Percentiles rank a stretch among this genome's conserved stretches.
phyloP scores from a whole-genome alignment of 345 rosid genomes.

The Stellera chamaejasme region DNA sequence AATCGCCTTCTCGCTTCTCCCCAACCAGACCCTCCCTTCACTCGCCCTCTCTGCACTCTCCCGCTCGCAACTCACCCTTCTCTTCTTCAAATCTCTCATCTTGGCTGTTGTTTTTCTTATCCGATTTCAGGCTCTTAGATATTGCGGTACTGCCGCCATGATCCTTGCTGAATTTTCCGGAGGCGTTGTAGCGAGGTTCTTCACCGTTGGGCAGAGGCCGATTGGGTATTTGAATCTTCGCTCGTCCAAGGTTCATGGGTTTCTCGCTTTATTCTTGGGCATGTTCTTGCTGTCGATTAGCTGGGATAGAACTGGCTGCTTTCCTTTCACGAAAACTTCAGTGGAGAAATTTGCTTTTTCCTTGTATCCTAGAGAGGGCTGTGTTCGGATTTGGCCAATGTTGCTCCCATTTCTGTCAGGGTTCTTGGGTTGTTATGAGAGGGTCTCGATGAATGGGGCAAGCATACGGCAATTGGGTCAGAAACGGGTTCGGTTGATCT shows the following conservation, averaged over 20 bases:
- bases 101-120: slow-evolving; percentile 63
- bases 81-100: slow-evolving; percentile 45
- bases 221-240: slow-evolving; percentile 10
- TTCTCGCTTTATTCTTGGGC: slow-evolving; percentile 48
- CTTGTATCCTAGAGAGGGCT: slow-evolving; percentile 40
- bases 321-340: slow-evolving; percentile 50
- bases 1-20: slow-evolving; percentile 21
- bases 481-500: slow-evolving; percentile 60
- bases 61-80: slow-evolving; percentile 38
- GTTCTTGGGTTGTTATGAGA: slow-evolving; percentile 78
- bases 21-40: slow-evolving; percentile 25
- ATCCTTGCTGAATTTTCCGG: slow-evolving; percentile 88
- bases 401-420: slow-evolving; percentile 82
- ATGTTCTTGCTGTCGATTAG: slow-evolving; percentile 63
- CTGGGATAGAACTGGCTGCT: slow-evolving; percentile 87
- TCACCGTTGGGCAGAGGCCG: slow-evolving; percentile 24
- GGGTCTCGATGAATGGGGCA: slow-evolving; percentile 60
- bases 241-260: slow-evolving; percentile 47
- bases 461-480: slow-evolving; percentile 53
- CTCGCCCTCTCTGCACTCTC: slow-evolving; percentile 40
- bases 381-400: slow-evolving; percentile 78
- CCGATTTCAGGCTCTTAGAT: slow-evolving; percentile 81
- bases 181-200: slow-evolving; percentile 52
- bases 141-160: slow-evolving; percentile 91
- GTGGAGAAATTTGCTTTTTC: slow-evolving; percentile 32